Percentiles rank a stretch among this genome's conserved stretches.
These are phyloP conservation scores for Colletotrichum noveboracense DNA, from an alignment of 2,329 filamentous ascomycete species.

Conservation along the genomic window DNA sequence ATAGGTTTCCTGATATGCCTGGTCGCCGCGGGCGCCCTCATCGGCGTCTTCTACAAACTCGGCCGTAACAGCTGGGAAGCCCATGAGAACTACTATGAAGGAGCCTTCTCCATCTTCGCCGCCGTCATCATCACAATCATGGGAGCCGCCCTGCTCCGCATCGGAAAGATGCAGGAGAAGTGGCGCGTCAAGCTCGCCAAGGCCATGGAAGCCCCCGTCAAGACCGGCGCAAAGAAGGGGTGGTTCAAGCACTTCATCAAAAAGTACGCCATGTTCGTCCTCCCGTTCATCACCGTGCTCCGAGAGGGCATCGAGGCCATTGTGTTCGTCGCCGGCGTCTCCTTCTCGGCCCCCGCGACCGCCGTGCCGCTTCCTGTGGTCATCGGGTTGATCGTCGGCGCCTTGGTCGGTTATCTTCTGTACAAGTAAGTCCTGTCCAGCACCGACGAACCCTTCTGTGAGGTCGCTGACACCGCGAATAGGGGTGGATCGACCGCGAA, in stretches of 20 bases:
- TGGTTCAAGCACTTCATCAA: conserved; percentile 69
- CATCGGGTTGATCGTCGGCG: conserved; percentile 71
- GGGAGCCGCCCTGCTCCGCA: conserved; percentile 79
- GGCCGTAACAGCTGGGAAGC: conserved; percentile 70
- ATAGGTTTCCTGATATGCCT: conserved; percentile 66
- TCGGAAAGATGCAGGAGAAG: conserved; percentile 85
- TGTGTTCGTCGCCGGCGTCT: conserved; percentile 85
- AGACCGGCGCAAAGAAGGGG: conserved; percentile 45
- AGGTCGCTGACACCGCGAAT: neutral
- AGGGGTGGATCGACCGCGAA: conserved; percentile 48
- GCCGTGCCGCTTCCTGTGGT: conserved; percentile 81
- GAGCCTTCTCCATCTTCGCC: conserved; percentile 77
- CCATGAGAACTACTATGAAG: conserved; percentile 82
- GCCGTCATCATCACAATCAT: conserved; percentile 82
- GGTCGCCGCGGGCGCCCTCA: conserved; percentile 66
- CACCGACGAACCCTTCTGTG: neutral
- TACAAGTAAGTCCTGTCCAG: conserved; percentile 67
- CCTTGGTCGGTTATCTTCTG: conserved; percentile 72
- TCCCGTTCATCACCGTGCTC: conserved; percentile 88
- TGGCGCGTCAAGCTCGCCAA: conserved; percentile 84
- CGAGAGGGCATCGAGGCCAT: conserved; percentile 87
- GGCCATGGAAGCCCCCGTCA: conserved; percentile 62
- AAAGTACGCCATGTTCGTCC: conserved; percentile 84
- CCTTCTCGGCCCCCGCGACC: conserved; percentile 74
- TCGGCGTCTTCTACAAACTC: conserved; percentile 72